Base-by-base conservation (phyloP, 2,329 filamentous ascomycete genomes). In the Phialocephala sp. region DNA sequence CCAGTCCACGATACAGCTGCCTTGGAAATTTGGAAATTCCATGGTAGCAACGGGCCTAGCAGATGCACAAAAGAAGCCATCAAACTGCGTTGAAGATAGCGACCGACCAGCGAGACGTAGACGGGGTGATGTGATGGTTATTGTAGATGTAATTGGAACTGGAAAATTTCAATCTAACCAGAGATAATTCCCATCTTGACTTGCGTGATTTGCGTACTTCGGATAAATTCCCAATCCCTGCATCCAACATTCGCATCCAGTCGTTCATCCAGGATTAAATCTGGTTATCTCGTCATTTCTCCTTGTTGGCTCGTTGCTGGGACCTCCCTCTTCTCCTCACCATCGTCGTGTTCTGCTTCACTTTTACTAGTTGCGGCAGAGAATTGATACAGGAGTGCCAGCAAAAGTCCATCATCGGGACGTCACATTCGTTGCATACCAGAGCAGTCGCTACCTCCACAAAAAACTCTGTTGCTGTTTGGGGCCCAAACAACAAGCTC, bases 251-350 rank as follows among this genome's bases (percentile, higher is more conserved):
- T 22, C n/a, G 15, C 55, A 39, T 37, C 55, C 35, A 57, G 20
- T 57, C 55, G 24, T 57, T 24, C 15, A 32, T 18, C 55, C 55
- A 22, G 55, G 32, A 36, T 57, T 22, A 22, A 36, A 57, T 20
- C 55, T 57, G 32, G 32, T 36, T 36, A 37, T 57, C 36, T 57
- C 55, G 55, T 57, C 55, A 57, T 57, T 57, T 41, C 55, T 37
- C 55, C 20, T 37, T 12, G n/a, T 32, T 6, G 2, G 11, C 50
- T 14, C 32, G 14, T 32, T 24, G 18, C 32, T 37, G 8, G n/a
- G 11, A 8, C 45, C 20, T 50, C 45, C n/a, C n/a, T 32, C 36
- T 57, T 18, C 27, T 41, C n/a, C 32, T 57, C 55, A 37, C 55
- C 32, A 57, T 22, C 55, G 18, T 37, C 55, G 9, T 11, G 4